Conservation (phyloP, 176 grass and related monocot species). For the Musa schizocarpa region DNA sequence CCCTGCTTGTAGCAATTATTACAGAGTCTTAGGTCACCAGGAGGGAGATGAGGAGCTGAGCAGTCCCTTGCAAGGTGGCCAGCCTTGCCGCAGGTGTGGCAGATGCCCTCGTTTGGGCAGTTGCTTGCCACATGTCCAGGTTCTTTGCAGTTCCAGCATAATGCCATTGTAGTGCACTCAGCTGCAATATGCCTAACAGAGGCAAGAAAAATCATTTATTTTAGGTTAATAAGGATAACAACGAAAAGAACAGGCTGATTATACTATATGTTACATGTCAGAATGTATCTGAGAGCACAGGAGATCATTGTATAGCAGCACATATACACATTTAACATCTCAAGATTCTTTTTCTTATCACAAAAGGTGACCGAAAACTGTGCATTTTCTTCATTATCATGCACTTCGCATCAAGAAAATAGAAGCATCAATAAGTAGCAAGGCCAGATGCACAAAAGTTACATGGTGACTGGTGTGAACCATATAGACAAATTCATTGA, state of each 20-base stretch:
- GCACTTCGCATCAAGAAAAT: not conserved
- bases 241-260: not conserved
- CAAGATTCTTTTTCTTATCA: not conserved
- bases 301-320: not conserved
- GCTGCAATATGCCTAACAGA: constrained; percentile 67
- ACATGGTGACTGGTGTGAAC: not conserved
- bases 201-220: not conserved
- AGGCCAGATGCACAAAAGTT: not conserved
- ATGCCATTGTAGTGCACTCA: constrained; percentile 75
- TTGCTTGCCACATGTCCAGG: constrained; percentile 82
- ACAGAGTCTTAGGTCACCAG: constrained; percentile 79
- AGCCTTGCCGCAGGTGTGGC: constrained; percentile 87
- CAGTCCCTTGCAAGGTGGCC: constrained; percentile 90
- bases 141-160: constrained; percentile 99
- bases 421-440: not conserved
- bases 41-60: constrained; percentile 39
- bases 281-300: not conserved
- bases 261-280: constrained; percentile 2
- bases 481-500: not conserved
- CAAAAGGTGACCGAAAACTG: not conserved
- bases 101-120: constrained; percentile 93
- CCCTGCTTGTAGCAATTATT: constrained; percentile 97
- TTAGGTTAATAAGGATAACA: constrained; percentile 1
- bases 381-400: not conserved
- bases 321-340: not conserved